Evolutionary conservation across 176 grass and related monocot species (phyloP).

Genomic region (Lolium perenne): DNA sequence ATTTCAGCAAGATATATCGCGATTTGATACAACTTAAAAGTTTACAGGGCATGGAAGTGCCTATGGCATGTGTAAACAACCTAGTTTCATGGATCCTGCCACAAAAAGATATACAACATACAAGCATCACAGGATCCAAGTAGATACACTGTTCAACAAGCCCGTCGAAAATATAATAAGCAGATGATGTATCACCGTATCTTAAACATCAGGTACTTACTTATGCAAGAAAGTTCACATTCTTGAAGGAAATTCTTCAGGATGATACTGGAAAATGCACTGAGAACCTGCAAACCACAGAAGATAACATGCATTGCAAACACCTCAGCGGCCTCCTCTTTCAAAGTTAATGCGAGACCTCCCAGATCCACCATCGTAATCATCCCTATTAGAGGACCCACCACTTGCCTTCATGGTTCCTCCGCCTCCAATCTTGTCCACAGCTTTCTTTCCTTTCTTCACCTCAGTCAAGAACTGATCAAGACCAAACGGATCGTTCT

Average conservation of each 20-base stretch:
- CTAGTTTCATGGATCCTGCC: conserved; percentile 21
- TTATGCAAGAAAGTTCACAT: conserved; percentile 22
- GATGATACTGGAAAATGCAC: neutral
- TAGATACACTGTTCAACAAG: conserved; percentile 15
- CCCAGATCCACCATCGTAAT: conserved; percentile 88
- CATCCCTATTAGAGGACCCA: conserved; percentile 87
- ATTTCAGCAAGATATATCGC: conserved; percentile 4
- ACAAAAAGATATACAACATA: conserved; percentile 32
- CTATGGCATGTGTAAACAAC: neutral
- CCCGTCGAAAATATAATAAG: neutral
- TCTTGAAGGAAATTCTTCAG: neutral
- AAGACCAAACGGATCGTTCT: conserved; percentile 87
- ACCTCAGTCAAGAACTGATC: conserved; percentile 98
- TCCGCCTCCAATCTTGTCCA: conserved; percentile 90
- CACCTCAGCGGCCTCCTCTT: conserved; percentile 71
- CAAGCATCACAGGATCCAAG: conserved; percentile 21
- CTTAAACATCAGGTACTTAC: conserved; percentile 7
- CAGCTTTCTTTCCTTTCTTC: conserved; percentile 95
- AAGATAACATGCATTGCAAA: conserved; percentile 28
- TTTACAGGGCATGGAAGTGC: neutral
- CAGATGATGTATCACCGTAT: neutral
- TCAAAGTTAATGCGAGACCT: conserved; percentile 88
- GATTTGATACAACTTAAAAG: conserved; percentile 8
- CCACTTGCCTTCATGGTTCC: conserved; percentile 97
- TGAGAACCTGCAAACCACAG: neutral